Percentiles rank a stretch among this genome's conserved stretches.
phyloP scores from a whole-genome alignment of 23 red algal genomes.

The Gracilariopsis chorda region DNA sequence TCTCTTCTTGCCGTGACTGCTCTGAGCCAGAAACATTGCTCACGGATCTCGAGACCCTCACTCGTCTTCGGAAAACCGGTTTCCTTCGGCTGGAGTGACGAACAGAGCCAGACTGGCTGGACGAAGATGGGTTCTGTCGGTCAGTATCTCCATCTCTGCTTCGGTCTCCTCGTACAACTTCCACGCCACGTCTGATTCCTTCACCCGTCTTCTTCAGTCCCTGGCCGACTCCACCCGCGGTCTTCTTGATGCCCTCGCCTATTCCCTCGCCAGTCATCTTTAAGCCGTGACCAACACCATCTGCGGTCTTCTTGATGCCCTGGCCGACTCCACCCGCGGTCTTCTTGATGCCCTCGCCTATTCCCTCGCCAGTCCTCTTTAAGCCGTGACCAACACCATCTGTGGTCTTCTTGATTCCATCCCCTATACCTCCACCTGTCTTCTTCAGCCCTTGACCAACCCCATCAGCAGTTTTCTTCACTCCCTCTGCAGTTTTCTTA shows the following conservation, averaged over 20 bases:
- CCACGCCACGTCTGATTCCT: conserved; percentile 13
- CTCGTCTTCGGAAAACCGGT: conserved; percentile 28
- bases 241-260: conserved; percentile 17
- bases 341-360: conserved; percentile 30
- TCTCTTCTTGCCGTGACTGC: not conserved
- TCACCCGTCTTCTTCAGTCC: conserved; percentile 6
- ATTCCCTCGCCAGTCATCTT: conserved; percentile 23
- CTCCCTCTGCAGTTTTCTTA: not conserved
- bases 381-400: conserved; percentile 21
- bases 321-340: conserved; percentile 9
- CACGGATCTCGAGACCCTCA: not conserved
- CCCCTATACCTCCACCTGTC: conserved; percentile 18
- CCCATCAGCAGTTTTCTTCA: conserved; percentile 1
- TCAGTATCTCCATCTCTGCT: conserved; percentile 18
- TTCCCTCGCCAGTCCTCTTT: conserved; percentile 21
- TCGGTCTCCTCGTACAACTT: conserved; percentile 12
- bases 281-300: conserved; percentile 7
- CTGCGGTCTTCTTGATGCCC: conserved; percentile 40
- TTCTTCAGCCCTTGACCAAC: conserved; percentile 26
- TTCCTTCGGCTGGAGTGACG: not conserved
- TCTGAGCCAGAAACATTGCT: not conserved
- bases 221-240: not conserved
- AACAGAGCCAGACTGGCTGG: conserved; percentile 32
- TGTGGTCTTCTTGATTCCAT: conserved; percentile 39
- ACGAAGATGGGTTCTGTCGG: not conserved